Conservation (phyloP, 2,329 filamentous ascomycete species). For the Penicillium oxalicum region DNA sequence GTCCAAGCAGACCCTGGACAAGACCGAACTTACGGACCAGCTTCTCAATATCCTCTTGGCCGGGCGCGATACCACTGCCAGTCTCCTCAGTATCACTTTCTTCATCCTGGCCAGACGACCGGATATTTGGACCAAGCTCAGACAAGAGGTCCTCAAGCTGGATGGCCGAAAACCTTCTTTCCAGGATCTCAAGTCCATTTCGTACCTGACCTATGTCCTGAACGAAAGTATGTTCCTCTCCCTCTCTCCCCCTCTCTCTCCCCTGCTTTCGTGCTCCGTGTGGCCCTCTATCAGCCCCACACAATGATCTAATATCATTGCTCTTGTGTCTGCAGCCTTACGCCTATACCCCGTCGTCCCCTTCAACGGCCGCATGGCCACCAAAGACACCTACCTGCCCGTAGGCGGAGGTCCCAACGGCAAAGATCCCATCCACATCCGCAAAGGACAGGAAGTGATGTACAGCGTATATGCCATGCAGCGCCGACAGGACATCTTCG, state of each 20-base stretch:
- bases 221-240: background rate
- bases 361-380: slow-evolving; percentile 34
- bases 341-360: slow-evolving; percentile 42
- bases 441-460: slow-evolving; percentile 57
- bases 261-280: background rate
- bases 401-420: slow-evolving; percentile 55
- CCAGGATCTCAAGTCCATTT: slow-evolving; percentile 19
- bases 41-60: slow-evolving; percentile 47
- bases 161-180: slow-evolving; percentile 19
- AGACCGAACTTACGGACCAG: slow-evolving; percentile 39
- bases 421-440: slow-evolving; percentile 55
- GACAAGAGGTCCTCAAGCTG: slow-evolving; percentile 22
- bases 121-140: slow-evolving; percentile 32
- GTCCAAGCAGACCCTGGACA: slow-evolving; percentile 40
- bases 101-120: slow-evolving; percentile 41
- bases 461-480: slow-evolving; percentile 70
- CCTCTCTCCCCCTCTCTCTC: background rate
- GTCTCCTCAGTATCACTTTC: slow-evolving; percentile 39
- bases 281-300: background rate
- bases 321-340: slow-evolving; percentile 20
- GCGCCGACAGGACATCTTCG: slow-evolving; percentile 49
- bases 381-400: slow-evolving; percentile 37
- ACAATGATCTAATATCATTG: no score
- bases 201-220: slow-evolving; percentile 13
- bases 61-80: slow-evolving; percentile 49